Base-by-base conservation (phyloP, 1,139 yeast genomes). In the Kodamaea plutei region DNA sequence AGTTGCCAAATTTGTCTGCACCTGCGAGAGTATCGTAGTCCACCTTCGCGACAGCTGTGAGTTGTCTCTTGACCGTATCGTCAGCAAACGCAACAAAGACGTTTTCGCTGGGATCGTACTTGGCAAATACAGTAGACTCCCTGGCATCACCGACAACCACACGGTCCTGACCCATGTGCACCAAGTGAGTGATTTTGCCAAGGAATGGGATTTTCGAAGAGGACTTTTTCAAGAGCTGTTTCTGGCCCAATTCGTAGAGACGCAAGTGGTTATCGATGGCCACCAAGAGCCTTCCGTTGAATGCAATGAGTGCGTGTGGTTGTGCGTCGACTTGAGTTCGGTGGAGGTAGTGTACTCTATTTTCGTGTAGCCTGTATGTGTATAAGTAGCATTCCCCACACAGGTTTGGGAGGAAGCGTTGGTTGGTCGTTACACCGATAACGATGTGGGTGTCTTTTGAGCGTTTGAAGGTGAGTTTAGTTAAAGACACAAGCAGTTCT, bases 1-100 rank as follows among this genome's bases (percentile, higher is more conserved):
- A 33, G 46, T 82, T 84, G 1, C 98, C 96, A 58, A 83, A 88
- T 47, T 79, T 81, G 51, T 91, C 98, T n/a, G 96, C 96, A 1
- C 84, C 87, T 23, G 84, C 61, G 1, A 84, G 71, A 0, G 96
- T 87, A 37, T 78, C 79, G 36, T 76, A 71, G 53, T 91, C 98
- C 6, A 91, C 56, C 43, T 75, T 57, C 2, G 64, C 48, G 27
- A 82, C 43, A 2, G 79, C 50, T 0, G 94, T 81, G 3, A 82
- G 65, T 48, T 82, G 84, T 20, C 96, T 64, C 27, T 78, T 67
- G 29, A 80, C 57, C 1, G 69, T 57, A 55, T 91, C 97, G 48
- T 81, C 88, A 1, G 79, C 80, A 41, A 88, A 63, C 1, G 81
- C 71, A 8, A 77, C 48, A 45, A 89, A 79, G 14, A 50, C 51